phyloP scores from a whole-genome alignment of 176 grass and related monocot species.

The Pontederia paniculata region DNA sequence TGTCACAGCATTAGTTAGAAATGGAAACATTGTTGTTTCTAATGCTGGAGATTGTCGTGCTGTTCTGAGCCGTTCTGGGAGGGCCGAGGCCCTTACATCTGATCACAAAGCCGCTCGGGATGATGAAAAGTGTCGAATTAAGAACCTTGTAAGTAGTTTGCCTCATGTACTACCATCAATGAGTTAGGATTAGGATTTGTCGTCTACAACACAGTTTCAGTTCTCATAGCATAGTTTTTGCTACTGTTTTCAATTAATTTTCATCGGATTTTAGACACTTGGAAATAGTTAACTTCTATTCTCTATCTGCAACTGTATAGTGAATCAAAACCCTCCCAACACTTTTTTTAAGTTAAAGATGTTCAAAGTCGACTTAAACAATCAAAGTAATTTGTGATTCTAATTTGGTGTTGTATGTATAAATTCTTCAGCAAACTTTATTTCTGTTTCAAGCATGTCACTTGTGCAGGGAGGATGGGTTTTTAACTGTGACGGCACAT shows the following conservation, averaged over 20 bases:
- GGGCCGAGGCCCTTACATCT: slow-evolving; percentile 70
- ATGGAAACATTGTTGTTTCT: slow-evolving; percentile 58
- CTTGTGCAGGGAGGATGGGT: slow-evolving; percentile 73
- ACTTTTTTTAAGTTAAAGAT: too few relatives aligned
- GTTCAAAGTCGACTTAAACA: too few relatives aligned
- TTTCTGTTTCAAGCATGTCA: neutral
- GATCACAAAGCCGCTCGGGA: slow-evolving; percentile 58
- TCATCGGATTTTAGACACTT: too few relatives aligned
- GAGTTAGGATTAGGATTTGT: too few relatives aligned
- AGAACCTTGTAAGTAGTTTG: slow-evolving; percentile 46
- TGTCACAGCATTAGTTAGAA: slow-evolving; percentile 58
- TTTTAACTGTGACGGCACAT: slow-evolving; percentile 61
- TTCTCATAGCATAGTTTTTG: too few relatives aligned
- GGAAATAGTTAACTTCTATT: too few relatives aligned
- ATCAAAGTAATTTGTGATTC: too few relatives aligned
- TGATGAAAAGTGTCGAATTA: slow-evolving; percentile 75
- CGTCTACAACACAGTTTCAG: too few relatives aligned
- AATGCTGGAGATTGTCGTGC: slow-evolving; percentile 83
- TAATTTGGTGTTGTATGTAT: neutral
- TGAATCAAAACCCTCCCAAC: too few relatives aligned
- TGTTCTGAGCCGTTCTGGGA: slow-evolving; percentile 65
- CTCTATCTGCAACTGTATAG: too few relatives aligned
- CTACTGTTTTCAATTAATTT: too few relatives aligned
- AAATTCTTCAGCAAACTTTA: neutral
- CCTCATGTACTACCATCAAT: neutral